Conservation (phyloP, 208 protist genomes). For the Balamuthia mandrillaris region DNA sequence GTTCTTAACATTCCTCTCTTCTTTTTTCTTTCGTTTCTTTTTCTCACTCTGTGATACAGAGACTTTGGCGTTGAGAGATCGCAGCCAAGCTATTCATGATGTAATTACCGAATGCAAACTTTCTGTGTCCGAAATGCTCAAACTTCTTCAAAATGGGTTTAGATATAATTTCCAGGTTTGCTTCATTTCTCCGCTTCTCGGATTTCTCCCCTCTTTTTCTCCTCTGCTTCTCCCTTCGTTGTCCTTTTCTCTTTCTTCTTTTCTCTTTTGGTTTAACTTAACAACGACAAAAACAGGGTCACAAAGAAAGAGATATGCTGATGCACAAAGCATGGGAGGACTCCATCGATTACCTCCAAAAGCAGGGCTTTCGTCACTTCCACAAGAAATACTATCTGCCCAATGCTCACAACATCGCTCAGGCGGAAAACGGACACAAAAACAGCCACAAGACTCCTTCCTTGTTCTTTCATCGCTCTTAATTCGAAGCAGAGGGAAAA, state of each 20-base stretch:
- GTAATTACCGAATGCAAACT: conserved; percentile 20
- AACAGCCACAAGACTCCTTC: no score
- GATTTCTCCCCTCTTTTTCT: neutral
- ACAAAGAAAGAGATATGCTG: neutral
- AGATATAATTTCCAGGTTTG: conserved; percentile 22
- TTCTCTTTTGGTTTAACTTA: no score
- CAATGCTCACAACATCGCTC: no score
- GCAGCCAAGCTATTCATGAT: neutral
- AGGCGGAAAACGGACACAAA: no score
- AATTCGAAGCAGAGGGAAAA: no score
- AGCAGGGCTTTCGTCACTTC: no score
- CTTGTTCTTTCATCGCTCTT: no score
- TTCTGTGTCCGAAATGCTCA: neutral
- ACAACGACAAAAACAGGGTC: neutral
- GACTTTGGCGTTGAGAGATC: neutral
- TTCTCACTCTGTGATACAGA: neutral
- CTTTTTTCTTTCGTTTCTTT: neutral
- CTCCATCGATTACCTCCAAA: conserved; percentile 1
- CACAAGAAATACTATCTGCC: no score
- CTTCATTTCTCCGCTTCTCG: no score
- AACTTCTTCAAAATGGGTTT: neutral
- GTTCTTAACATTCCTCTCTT: no score
- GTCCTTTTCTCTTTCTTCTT: neutral
- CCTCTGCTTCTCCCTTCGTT: neutral
- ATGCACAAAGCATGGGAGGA: conserved; percentile 4